Evolutionary conservation across 192 early-diverging fungal species (phyloP).

Genomic region (Coemansia guatemalensis): DNA sequence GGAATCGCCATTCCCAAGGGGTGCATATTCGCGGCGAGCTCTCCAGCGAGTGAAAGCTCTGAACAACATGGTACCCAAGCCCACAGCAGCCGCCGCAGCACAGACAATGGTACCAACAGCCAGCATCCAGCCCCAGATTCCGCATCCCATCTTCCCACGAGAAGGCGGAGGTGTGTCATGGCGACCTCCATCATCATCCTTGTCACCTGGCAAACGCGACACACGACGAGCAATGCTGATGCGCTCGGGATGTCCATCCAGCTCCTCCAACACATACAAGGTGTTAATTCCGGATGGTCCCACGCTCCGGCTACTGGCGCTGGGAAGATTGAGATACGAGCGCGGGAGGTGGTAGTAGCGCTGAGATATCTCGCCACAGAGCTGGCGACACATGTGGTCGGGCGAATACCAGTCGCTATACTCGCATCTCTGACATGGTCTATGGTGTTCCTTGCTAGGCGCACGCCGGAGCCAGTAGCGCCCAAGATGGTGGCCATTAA

Average conservation of each 20-base stretch:
- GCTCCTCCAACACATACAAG: constrained; percentile 40
- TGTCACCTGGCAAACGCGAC: constrained; percentile 1
- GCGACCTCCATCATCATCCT: not conserved
- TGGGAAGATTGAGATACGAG: constrained; percentile 27
- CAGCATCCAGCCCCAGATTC: not conserved
- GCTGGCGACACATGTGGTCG: constrained; percentile 29
- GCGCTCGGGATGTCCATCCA: constrained; percentile 28
- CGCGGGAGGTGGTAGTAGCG: constrained; percentile 46
- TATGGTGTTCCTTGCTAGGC: constrained; percentile 11
- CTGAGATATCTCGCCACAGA: constrained; percentile 46
- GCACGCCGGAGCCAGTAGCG: constrained; percentile 47
- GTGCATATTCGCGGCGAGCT: constrained; percentile 14
- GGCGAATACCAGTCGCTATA: constrained; percentile 41
- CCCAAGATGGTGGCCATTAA: constrained; percentile 48
- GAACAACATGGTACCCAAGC: not conserved
- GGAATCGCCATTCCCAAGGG: constrained; percentile 2
- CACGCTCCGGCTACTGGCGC: not conserved
- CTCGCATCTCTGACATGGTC: constrained; percentile 31
- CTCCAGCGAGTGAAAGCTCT: constrained; percentile 8
- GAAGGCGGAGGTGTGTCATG: too few species aligned
- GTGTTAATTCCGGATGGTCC: not conserved
- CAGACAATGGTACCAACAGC: not conserved
- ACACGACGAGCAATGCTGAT: constrained; percentile 28
- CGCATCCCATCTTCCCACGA: too few species aligned
- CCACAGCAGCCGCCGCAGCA: constrained; percentile 3